These are phyloP conservation scores for Geosmithia morbida DNA, from an alignment of 2,329 filamentous ascomycete species.

Conservation along the genomic window DNA sequence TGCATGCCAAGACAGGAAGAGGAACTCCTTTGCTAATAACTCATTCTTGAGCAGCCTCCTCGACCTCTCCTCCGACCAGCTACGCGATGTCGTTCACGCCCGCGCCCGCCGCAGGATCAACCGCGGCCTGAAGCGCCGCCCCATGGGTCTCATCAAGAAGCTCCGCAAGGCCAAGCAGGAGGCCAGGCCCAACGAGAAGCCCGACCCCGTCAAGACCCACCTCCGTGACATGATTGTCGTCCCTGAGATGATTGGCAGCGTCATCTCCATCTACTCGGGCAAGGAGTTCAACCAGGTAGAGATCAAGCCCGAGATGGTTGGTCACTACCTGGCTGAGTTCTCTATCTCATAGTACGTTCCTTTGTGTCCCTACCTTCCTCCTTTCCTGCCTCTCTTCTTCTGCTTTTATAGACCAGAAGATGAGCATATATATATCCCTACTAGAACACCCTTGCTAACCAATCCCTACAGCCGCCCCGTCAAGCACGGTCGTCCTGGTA, in stretches of 20 bases:
- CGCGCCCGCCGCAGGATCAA: constrained; percentile 98
- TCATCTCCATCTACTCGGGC: constrained; percentile 98
- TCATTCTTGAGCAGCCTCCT: constrained; percentile 83
- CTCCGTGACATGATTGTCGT: constrained; percentile 99
- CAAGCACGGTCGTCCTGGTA: constrained; percentile 99
- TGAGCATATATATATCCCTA: too few relatives aligned
- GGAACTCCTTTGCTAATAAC: not conserved
- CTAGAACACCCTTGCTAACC: not conserved
- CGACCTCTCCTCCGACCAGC: constrained; percentile 95
- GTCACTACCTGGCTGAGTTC: constrained; percentile 98
- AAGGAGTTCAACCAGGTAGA: constrained; percentile 99
- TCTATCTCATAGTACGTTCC: constrained; percentile 94
- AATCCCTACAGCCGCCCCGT: constrained; percentile 66
- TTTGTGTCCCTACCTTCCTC: not conserved
- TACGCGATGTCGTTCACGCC: constrained; percentile 98
- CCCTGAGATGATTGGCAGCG: constrained; percentile 98
- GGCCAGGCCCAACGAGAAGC: constrained; percentile 99
- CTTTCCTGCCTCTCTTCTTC: not conserved
- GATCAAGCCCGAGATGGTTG: constrained; percentile 99
- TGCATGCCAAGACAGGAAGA: too few relatives aligned
- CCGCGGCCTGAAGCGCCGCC: constrained; percentile 98
- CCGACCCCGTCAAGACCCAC: constrained; percentile 97
- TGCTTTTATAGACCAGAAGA: not conserved
- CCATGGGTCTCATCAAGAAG: constrained; percentile 99
- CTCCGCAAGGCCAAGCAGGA: constrained; percentile 99